Conservation (phyloP, 148 eudicot genomes). For the Diospyros lotus region DNA sequence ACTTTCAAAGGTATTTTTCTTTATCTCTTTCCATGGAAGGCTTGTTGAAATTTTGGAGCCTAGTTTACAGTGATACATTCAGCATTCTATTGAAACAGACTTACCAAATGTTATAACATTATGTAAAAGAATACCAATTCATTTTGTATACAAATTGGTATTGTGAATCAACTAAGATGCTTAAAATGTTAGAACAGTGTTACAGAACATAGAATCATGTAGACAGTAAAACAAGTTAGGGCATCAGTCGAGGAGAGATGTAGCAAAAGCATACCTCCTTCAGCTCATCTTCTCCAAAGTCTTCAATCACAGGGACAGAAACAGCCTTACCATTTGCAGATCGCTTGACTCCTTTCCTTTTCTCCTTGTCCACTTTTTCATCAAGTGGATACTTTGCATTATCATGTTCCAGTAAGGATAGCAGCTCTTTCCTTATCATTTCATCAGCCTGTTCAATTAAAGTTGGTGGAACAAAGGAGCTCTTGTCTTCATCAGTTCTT, state of each 20-base stretch:
- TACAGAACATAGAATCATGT: not conserved
- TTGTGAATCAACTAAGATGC: not conserved
- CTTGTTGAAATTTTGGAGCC: too few species aligned
- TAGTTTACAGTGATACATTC: too few species aligned
- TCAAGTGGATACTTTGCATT: conserved; percentile 89
- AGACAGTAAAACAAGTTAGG: not conserved
- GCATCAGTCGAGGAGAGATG: not conserved
- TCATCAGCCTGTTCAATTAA: conserved; percentile 95
- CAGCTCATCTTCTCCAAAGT: conserved; percentile 71
- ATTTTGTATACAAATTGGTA: not conserved
- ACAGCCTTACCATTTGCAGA: conserved; percentile 42
- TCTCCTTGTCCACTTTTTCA: conserved; percentile 74
- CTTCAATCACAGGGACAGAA: conserved; percentile 67
- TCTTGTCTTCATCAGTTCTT: conserved; percentile 90
- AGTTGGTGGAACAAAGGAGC: conserved; percentile 95
- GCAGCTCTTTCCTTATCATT: conserved; percentile 77
- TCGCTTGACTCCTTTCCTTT: conserved; percentile 76
- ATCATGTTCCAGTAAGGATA: conserved; percentile 85
- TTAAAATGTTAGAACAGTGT: not conserved
- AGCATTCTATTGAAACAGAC: too few species aligned
- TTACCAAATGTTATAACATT: too few species aligned
- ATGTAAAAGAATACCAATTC: too few species aligned
- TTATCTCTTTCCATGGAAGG: too few species aligned
- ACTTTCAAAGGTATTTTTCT: too few species aligned
- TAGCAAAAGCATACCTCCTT: conserved; percentile 55